These are phyloP conservation scores for Pyricularia pennisetigena DNA, from an alignment of 2,329 filamentous ascomycete genomes.

Conservation along the genomic window DNA sequence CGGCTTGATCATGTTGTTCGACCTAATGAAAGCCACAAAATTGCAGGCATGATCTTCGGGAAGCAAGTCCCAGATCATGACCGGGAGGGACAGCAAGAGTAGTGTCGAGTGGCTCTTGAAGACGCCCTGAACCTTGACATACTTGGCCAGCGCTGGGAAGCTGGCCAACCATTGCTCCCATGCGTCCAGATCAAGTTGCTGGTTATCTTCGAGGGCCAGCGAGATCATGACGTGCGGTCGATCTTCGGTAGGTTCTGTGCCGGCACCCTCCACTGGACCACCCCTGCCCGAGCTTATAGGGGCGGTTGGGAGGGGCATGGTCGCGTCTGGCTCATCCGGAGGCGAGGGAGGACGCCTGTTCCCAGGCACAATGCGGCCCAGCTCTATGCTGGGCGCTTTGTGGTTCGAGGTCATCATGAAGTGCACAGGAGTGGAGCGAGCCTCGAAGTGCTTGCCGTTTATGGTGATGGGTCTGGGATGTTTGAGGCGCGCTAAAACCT, in stretches of 20 bases:
- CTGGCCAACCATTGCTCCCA: constrained; percentile 48
- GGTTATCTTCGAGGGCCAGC: constrained; percentile 46
- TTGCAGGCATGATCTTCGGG: constrained; percentile 47
- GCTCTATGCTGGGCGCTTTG: constrained; percentile 46
- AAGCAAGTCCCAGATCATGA: constrained; percentile 50
- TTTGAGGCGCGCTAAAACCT: constrained; percentile 49
- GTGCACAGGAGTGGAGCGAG: constrained; percentile 48
- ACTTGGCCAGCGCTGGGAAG: constrained; percentile 47
- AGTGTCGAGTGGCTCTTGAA: constrained; percentile 53
- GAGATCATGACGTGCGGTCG: constrained; percentile 53
- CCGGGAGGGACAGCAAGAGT: constrained; percentile 45
- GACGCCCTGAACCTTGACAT: constrained; percentile 50
- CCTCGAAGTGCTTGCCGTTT: constrained; percentile 48
- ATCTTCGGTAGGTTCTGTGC: constrained; percentile 39
- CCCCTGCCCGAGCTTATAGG: constrained; percentile 9
- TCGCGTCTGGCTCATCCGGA: constrained; percentile 15
- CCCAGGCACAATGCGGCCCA: constrained; percentile 28
- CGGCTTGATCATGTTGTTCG: constrained; percentile 39
- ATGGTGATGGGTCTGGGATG: constrained; percentile 47
- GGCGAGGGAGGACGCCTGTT: constrained; percentile 26
- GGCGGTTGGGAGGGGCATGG: constrained; percentile 6
- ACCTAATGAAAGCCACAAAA: constrained; percentile 49
- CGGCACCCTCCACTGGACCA: constrained; percentile 9
- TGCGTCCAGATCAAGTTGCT: constrained; percentile 44
- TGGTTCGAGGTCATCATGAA: constrained; percentile 56